Evolutionary conservation across 106 monocot species (phyloP).

Genomic region (Dioscorea alata): DNA sequence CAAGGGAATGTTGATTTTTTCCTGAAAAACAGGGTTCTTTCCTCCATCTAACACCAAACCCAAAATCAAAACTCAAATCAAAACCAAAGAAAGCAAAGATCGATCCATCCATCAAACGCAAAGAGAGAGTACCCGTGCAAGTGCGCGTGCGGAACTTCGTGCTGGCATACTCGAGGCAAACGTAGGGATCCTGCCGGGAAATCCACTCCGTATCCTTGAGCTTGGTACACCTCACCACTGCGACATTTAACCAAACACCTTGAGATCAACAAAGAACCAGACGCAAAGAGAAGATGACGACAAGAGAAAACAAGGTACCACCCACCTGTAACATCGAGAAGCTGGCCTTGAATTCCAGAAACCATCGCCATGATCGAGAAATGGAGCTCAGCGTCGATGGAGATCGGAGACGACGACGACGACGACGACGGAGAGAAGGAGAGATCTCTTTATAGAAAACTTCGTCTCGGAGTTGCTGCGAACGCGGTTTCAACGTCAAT

Average conservation of each 20-base stretch:
- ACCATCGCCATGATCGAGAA: background rate
- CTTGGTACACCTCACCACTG: constrained; percentile 72
- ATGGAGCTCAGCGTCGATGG: background rate
- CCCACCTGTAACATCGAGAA: constrained; percentile 35
- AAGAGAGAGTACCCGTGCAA: constrained; percentile 52
- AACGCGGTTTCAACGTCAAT: too few species aligned
- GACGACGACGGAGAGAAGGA: background rate
- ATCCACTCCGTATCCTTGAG: constrained; percentile 76
- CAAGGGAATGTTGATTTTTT: constrained; percentile 51
- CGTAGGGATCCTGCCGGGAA: constrained; percentile 84
- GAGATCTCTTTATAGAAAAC: too few species aligned
- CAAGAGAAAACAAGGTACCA: background rate
- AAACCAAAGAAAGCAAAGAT: background rate
- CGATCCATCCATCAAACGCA: too few species aligned
- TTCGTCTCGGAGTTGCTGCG: too few species aligned
- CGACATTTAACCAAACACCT: too few species aligned
- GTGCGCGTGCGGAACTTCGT: constrained; percentile 77
- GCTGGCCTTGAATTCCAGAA: constrained; percentile 32
- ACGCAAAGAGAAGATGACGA: background rate
- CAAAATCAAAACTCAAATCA: background rate
- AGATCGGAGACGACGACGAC: background rate
- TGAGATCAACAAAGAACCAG: background rate
- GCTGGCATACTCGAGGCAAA: constrained; percentile 73
- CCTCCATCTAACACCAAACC: constrained; percentile 51
- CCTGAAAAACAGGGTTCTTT: constrained; percentile 59